Conservation (phyloP, 352 stramenopile genomes). For the Bremia lactucae region DNA sequence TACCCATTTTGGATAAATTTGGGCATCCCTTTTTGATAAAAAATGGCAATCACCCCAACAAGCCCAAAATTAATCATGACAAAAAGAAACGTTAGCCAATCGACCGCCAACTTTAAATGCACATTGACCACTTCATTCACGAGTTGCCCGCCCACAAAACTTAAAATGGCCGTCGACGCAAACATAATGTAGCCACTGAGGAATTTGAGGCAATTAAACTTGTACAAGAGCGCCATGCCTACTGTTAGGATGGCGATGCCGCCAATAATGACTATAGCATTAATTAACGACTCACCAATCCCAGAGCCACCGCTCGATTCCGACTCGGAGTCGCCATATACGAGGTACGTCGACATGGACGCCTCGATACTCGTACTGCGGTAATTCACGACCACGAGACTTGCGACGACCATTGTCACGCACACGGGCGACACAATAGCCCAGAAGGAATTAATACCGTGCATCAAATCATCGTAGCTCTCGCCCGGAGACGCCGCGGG, state of each 20-base stretch:
- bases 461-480: conserved; percentile 62
- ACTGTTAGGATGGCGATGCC: conserved; percentile 82
- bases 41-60: conserved; percentile 83
- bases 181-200: conserved; percentile 85
- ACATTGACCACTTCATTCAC: conserved; percentile 72
- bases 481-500: conserved; percentile 13
- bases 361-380: conserved; percentile 60
- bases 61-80: conserved; percentile 88
- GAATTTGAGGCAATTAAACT: conserved; percentile 82
- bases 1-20: conserved; percentile 90
- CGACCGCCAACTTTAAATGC: conserved; percentile 59
- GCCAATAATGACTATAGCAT: conserved; percentile 83
- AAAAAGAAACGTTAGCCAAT: conserved; percentile 76
- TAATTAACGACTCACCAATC: conserved; percentile 70
- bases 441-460: conserved; percentile 84
- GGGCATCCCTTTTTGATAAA: conserved; percentile 81
- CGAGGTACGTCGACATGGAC: conserved; percentile 77
- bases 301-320: conserved; percentile 11
- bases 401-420: conserved; percentile 74
- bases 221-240: conserved; percentile 84
- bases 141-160: conserved; percentile 78
- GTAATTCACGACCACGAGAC: conserved; percentile 79
- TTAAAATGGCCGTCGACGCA: conserved; percentile 74
- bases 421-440: conserved; percentile 74
- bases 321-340: conserved; percentile 58